phyloP scores from a whole-genome alignment of 2,329 filamentous ascomycete species.

The Sporothrix dimorphospora region DNA sequence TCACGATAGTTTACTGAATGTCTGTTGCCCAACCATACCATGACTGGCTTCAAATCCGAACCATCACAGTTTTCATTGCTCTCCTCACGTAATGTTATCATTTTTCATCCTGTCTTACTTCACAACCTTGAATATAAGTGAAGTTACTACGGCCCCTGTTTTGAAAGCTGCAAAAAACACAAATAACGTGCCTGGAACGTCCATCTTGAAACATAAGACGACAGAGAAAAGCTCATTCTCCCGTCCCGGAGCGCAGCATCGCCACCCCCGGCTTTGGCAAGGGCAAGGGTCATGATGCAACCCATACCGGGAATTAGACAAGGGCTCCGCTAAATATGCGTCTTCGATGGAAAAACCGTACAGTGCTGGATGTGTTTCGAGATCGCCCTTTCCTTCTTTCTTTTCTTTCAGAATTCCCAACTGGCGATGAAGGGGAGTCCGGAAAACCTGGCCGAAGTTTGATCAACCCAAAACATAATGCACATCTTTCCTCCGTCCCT shows the following conservation, averaged over 20 bases:
- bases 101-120: background rate
- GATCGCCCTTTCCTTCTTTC: background rate
- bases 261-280: constrained; percentile 7
- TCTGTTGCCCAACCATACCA: no score
- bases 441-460: constrained; percentile 16
- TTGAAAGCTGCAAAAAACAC: constrained; percentile 12
- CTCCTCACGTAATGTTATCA: background rate
- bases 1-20: no score
- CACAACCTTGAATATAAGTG: background rate
- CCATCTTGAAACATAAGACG: constrained; percentile 22
- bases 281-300: constrained; percentile 9
- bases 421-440: background rate
- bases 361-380: background rate
- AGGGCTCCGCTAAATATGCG: constrained; percentile 14
- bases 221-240: constrained; percentile 9
- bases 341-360: background rate
- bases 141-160: background rate
- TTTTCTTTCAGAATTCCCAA: no score
- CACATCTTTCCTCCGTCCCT: background rate
- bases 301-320: background rate
- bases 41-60: no score
- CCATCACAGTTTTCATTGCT: background rate
- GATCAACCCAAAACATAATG: constrained; percentile 23
- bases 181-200: background rate
- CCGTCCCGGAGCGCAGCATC: background rate